Evolutionary conservation across 2,329 filamentous ascomycete genomes (phyloP), one percentile per base, ranked within the genome.

Genomic region (Aspergillus texensis): DNA sequence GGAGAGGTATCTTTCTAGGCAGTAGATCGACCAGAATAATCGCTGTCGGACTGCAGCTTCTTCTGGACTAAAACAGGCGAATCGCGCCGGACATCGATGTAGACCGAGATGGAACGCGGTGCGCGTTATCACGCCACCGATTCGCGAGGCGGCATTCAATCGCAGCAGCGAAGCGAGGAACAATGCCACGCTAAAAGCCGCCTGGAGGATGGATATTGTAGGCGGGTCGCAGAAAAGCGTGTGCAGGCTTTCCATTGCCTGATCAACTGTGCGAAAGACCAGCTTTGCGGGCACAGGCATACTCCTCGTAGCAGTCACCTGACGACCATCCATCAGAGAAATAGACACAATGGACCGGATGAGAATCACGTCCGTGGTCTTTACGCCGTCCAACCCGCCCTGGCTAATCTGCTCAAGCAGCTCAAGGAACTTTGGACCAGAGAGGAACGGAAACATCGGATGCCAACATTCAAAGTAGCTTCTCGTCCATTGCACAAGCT

Each of bases 391-490:
- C 1, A 75, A 61, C 0, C 79, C 78, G 14, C 67, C 63, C 3
- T 71, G 69, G n/a, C 80, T 76, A 9, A 81, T 67, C 24, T 73
- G 72, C 63, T 86, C 82, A 53, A 87, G 79, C 1, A 78, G 71
- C 19, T 77, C 75, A 2, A 87, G 74, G 2, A 87, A 74, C 4
- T 81, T 79, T 1, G 85, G 84, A 0, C 83, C 86, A 66, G 86
- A 83, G 6, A 88, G 75, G 60, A 86, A 87, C 0, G 86, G 86
- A 48, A 86, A 83, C 2, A 84, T 78, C 0, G 84, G 81, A 66
- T 88, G 86, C 86, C 86, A 88, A 19, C 83, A 80, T 28, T 86
- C 80, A 64, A 88, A 88, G 65, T 86, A 88, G 54, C 79, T 82
- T 56, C 77, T 78, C 6, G 82, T 84, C 81, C 83, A 86, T 4